Conservation (phyloP, 2,329 filamentous ascomycete species). For the Fusarium sp. region DNA sequence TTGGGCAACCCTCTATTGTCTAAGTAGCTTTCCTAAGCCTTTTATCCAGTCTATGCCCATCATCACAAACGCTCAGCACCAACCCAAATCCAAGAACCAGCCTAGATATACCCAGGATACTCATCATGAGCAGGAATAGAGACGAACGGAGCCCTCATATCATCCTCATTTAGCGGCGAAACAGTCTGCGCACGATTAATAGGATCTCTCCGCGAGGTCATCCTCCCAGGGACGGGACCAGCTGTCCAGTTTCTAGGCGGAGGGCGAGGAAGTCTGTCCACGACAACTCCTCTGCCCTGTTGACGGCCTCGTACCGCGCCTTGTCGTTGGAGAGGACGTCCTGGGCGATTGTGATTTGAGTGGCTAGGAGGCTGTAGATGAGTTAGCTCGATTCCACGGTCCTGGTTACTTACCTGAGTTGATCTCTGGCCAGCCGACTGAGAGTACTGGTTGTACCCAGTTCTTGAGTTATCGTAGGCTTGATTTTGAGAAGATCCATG, state of each 20-base stretch:
- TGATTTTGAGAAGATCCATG: neutral
- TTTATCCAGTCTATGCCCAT: neutral
- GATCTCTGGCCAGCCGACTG: neutral
- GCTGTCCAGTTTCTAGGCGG: neutral
- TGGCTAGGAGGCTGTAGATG: slow-evolving; percentile 2
- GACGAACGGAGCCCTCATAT: slow-evolving; percentile 3
- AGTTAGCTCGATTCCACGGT: slow-evolving; percentile 15
- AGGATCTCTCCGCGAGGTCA: neutral
- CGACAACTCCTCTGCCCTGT: slow-evolving; percentile 7
- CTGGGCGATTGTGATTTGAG: neutral
- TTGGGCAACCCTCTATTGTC: too few species aligned
- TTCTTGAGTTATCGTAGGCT: neutral
- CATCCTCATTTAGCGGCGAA: slow-evolving; percentile 23
- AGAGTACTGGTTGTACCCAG: neutral
- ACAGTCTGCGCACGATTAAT: slow-evolving; percentile 7
- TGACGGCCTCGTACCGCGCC: neutral
- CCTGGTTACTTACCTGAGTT: slow-evolving; percentile 11
- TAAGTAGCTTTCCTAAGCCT: too few species aligned
- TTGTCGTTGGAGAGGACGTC: neutral
- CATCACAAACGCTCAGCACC: neutral
- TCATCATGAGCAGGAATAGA: slow-evolving; percentile 9
- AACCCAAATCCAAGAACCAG: neutral
- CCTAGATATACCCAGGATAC: neutral
- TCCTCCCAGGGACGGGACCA: neutral
- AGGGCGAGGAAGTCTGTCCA: slow-evolving; percentile 4